Base-by-base conservation (phyloP, 2,329 filamentous ascomycete species). In the Fusarium domesticum region DNA sequence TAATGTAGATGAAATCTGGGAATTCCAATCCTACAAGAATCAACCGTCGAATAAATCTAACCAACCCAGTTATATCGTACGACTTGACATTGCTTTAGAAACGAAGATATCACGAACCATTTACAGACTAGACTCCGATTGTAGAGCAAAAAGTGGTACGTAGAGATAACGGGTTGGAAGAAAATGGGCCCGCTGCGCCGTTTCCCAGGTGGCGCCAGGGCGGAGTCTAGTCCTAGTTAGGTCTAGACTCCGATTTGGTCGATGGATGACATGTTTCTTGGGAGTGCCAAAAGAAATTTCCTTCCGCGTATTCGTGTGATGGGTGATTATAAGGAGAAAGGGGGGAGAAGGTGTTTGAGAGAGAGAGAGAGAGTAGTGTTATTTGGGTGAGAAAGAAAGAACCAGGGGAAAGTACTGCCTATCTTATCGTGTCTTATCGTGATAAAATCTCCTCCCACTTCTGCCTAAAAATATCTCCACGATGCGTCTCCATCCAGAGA, bases 211-310 rank as follows among this genome's bases (percentile, higher is more conserved):
- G 34, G 12, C 32, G 14, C 35, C 4, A 3, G 6, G 8, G 31
- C 55, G 55, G 55, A 58, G 55, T 50, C 55, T 58, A 58, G 39
- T 48, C 43, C 37, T 7, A 2, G 36, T 48, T 36, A 39, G 48
- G 34, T 35, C 56, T 68, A 68, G 61, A 62, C 64, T 64, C 65
- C 65, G 65, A 55, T 39, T 34, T 39, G 46, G 30, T 18, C 36
- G 19, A 43, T 18, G 44, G 34, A 34, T n/a, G 38, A 14, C 25
- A 14, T 36, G 20, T 20, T 34, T 44, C 20, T 23, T 23, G n/a
- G n/a, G n/a, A n/a, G n/a, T n/a, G n/a, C n/a, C n/a, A n/a, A n/a
- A n/a, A n/a, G n/a, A n/a, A n/a, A n/a, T n/a, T n/a, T n/a, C n/a
- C n/a, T n/a, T n/a, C n/a, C n/a, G n/a, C n/a, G n/a, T n/a, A n/a